Evolutionary conservation across 345 rosid species (phyloP).

Genomic region (Hevea brasiliensis): DNA sequence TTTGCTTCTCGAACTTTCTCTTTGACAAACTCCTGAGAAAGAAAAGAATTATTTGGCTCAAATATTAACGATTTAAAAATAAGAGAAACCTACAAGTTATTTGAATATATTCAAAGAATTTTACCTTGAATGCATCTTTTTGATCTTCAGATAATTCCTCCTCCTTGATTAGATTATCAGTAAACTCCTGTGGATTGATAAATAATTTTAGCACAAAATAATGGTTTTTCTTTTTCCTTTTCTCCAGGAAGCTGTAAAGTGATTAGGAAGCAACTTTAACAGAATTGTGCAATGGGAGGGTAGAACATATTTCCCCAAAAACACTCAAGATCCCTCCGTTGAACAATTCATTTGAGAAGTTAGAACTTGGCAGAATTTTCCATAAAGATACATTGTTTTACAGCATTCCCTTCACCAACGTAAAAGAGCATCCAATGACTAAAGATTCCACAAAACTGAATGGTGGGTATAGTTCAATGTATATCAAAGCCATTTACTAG

Average conservation of each 20-base stretch:
- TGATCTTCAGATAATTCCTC: slow-evolving; percentile 75
- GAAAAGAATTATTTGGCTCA: background rate
- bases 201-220: slow-evolving; percentile 12
- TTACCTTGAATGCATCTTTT: slow-evolving; percentile 82
- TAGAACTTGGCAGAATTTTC: background rate
- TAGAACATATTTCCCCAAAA: background rate
- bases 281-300: background rate
- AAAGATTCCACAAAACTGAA: slow-evolving; percentile 2
- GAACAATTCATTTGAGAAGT: background rate
- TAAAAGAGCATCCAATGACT: background rate
- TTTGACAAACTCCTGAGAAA: slow-evolving; percentile 66
- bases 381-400: background rate
- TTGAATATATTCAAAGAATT: slow-evolving; percentile 6
- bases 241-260: background rate
- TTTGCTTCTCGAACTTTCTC: slow-evolving; percentile 87
- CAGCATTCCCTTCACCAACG: background rate
- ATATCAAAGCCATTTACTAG: background rate
- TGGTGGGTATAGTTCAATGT: background rate
- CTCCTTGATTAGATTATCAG: slow-evolving; percentile 54
- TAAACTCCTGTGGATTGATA: slow-evolving; percentile 59
- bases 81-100: slow-evolving; percentile 6
- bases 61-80: background rate
- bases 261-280: background rate
- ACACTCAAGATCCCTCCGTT: background rate
- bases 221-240: background rate